A percentile compares a stretch with the other conserved stretches of the same genome.
Conservation (phyloP, 148 eudicot genomes). For the Persicaria tinctoria region DNA sequence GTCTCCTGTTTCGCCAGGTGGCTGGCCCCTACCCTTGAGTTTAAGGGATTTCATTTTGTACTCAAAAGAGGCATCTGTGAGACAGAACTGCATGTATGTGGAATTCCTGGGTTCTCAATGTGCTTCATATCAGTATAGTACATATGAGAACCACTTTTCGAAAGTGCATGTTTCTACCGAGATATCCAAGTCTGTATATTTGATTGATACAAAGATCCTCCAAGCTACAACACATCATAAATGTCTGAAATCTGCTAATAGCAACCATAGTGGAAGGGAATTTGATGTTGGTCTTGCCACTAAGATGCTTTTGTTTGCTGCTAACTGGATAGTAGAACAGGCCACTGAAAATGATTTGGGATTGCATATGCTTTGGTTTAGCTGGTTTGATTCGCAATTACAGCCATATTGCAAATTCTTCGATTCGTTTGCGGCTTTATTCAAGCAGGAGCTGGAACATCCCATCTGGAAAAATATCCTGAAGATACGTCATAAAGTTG, state of each 20-base stretch:
- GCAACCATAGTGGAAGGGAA: conserved; percentile 19
- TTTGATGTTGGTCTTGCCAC: conserved; percentile 24
- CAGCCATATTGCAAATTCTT: conserved; percentile 49
- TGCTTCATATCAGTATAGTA: conserved; percentile 29
- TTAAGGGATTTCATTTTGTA: conserved; percentile 50
- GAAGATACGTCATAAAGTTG: conserved; percentile 31
- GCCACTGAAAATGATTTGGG: conserved; percentile 53
- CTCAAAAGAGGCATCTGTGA: conserved; percentile 59
- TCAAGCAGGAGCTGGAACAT: conserved; percentile 54
- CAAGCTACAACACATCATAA: conserved; percentile 40
- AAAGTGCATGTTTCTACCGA: conserved; percentile 18
- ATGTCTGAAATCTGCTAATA: conserved; percentile 17
- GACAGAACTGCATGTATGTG: conserved; percentile 59
- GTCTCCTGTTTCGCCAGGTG: conserved; percentile 67
- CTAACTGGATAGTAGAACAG: conserved; percentile 84
- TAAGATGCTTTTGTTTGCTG: conserved; percentile 58
- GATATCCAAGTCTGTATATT: conserved; percentile 26
- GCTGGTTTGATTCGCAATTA: conserved; percentile 61
- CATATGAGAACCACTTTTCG: conserved; percentile 18
- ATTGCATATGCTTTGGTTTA: conserved; percentile 55
- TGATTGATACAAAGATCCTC: conserved; percentile 41
- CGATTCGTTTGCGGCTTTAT: conserved; percentile 31
- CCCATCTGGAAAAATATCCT: conserved; percentile 61
- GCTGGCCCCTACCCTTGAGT: conserved; percentile 73
- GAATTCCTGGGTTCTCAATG: conserved; percentile 52